Evolutionary conservation across 176 grass and related monocot species (phyloP).

Genomic region (Triticum monococcum): DNA sequence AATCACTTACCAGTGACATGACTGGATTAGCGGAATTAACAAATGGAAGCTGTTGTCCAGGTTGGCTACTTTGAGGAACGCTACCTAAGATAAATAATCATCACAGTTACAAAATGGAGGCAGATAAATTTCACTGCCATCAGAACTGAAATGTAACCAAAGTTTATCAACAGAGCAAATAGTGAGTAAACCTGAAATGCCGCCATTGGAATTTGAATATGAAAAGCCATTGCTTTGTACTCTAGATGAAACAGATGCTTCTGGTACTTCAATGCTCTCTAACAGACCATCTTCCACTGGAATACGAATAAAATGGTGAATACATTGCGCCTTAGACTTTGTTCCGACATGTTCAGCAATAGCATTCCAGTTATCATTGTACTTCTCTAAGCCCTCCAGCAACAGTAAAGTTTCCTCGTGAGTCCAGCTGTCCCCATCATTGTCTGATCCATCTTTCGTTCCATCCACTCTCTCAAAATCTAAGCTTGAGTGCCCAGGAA

Average conservation of each 20-base stretch:
- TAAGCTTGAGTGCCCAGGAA: slow-evolving; percentile 83
- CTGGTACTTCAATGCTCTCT: slow-evolving; percentile 70
- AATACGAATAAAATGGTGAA: slow-evolving; percentile 88
- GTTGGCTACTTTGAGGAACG: slow-evolving; percentile 40
- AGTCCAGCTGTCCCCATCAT: slow-evolving; percentile 79
- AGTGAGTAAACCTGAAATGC: slow-evolving; percentile 54
- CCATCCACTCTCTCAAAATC: slow-evolving; percentile 88
- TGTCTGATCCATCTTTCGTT: slow-evolving; percentile 53
- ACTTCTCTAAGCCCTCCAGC: slow-evolving; percentile 90
- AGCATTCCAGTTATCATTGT: slow-evolving; percentile 86
- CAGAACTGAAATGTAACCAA: slow-evolving; percentile 21
- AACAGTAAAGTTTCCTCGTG: slow-evolving; percentile 88
- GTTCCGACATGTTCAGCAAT: slow-evolving; percentile 81
- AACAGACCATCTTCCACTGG: slow-evolving; percentile 77
- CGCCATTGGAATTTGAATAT: slow-evolving; percentile 56
- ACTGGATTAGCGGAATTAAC: slow-evolving; percentile 84
- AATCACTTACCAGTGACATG: slow-evolving; percentile 90
- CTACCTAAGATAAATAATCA: slow-evolving; percentile 43
- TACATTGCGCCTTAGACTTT: slow-evolving; percentile 93
- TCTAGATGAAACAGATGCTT: slow-evolving; percentile 37
- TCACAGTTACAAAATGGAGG: slow-evolving; percentile 29
- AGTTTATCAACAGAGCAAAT: slow-evolving; percentile 18
- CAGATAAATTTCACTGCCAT: slow-evolving; percentile 10
- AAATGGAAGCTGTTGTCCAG: slow-evolving; percentile 70
- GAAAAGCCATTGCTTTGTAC: slow-evolving; percentile 40